Percentiles rank a stretch among this genome's conserved stretches.
Conservation (phyloP, 805 yeast species). For the Candida endomychidarum region DNA sequence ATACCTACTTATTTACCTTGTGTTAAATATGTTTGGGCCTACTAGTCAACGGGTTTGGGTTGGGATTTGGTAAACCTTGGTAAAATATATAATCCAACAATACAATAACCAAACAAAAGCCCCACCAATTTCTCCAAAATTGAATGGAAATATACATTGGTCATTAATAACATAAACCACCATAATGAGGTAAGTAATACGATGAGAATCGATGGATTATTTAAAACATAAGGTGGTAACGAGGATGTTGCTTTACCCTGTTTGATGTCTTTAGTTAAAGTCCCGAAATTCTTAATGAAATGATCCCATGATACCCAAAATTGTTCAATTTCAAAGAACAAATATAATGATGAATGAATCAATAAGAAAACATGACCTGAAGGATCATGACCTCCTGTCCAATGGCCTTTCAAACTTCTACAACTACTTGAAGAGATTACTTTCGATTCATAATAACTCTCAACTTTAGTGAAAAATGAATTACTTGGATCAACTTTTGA, state of each 20-base stretch:
- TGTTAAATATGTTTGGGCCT: too few relatives aligned
- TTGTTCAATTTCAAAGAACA: constrained; percentile 62
- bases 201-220: constrained; percentile 28
- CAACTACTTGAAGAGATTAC: constrained; percentile 34
- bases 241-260: background rate
- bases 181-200: constrained; percentile 47
- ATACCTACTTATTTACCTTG: too few relatives aligned
- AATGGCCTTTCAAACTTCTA: constrained; percentile 48
- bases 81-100: constrained; percentile 26
- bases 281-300: constrained; percentile 2
- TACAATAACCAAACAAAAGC: constrained; percentile 53
- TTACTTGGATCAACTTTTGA: constrained; percentile 8
- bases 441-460: constrained; percentile 11
- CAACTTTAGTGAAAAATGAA: constrained; percentile 16
- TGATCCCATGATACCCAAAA: constrained; percentile 31
- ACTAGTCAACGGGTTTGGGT: background rate
- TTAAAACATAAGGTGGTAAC: constrained; percentile 13
- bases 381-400: constrained; percentile 95
- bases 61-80: background rate
- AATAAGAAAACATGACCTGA: constrained; percentile 89
- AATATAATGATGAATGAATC: constrained; percentile 60
- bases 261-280: constrained; percentile 1
- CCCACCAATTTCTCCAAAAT: constrained; percentile 74
- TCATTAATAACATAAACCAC: constrained; percentile 86
- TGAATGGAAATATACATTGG: constrained; percentile 84